Evolutionary conservation across 2,329 filamentous ascomycete species (phyloP).

Genomic region (Colletotrichum gloeosporioides): DNA sequence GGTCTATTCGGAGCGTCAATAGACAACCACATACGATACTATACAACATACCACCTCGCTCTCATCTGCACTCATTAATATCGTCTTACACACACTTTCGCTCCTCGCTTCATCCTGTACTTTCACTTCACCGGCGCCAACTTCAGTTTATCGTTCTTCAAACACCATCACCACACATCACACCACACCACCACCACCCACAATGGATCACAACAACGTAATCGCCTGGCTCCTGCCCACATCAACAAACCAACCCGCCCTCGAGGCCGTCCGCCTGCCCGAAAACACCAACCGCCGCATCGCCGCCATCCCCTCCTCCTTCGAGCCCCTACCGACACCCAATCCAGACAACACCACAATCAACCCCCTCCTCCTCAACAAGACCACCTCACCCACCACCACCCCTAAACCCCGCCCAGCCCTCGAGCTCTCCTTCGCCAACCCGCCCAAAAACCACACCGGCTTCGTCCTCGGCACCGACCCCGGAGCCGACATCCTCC

Average conservation of each 20-base stretch:
- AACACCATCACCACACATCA: neutral
- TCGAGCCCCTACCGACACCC: neutral
- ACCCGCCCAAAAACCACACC: constrained; percentile 35
- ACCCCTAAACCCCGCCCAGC: constrained; percentile 25
- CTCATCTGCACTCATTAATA: constrained; percentile 1
- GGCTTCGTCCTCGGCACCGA: constrained; percentile 45
- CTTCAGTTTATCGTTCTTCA: neutral
- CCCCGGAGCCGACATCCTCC: constrained; percentile 40
- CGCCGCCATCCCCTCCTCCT: constrained; percentile 5
- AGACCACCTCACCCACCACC: neutral
- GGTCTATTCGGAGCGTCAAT: neutral
- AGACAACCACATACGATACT: neutral
- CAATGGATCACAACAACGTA: constrained; percentile 17
- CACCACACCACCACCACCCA: neutral
- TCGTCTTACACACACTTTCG: neutral
- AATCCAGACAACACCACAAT: constrained; percentile 6
- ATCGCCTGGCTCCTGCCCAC: constrained; percentile 24
- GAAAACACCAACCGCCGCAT: constrained; percentile 12
- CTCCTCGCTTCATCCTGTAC: neutral
- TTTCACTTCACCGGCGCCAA: neutral
- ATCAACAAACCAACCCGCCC: constrained; percentile 17
- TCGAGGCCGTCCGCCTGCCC: constrained; percentile 15
- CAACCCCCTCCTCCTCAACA: constrained; percentile 12
- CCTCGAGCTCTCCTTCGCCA: constrained; percentile 40
- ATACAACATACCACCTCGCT: neutral